These are phyloP conservation scores for Teunomyces barrocoloradensis DNA, from an alignment of 805 yeast species.

Conservation along the genomic window DNA sequence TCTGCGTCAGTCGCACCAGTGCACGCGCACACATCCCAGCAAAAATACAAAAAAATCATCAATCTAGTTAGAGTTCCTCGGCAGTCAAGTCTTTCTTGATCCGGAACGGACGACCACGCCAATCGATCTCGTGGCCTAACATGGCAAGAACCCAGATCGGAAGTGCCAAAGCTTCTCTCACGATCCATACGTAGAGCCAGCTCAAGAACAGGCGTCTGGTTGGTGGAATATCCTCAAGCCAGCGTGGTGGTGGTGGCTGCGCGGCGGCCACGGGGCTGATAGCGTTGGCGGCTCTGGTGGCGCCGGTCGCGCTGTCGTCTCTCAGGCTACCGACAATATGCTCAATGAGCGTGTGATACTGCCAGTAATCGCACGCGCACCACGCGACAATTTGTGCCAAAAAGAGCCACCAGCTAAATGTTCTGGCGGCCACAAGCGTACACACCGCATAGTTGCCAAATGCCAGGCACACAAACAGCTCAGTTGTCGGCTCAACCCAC, in stretches of 20 bases:
- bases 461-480: constrained; percentile 62
- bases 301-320: no score
- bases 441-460: constrained; percentile 64
- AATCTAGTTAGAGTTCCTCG: constrained; percentile 46
- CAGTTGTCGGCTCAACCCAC: constrained; percentile 82
- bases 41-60: neutral
- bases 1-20: neutral
- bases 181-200: constrained; percentile 52
- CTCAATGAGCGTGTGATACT: constrained; percentile 46
- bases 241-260: neutral
- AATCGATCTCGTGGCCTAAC: constrained; percentile 71
- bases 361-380: constrained; percentile 63
- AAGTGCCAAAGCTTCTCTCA: constrained; percentile 71
- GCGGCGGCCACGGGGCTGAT: no score
- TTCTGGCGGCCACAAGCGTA: constrained; percentile 34
- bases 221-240: constrained; percentile 15
- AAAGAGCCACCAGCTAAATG: constrained; percentile 39
- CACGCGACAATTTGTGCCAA: constrained; percentile 57
- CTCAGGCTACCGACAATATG: constrained; percentile 13
- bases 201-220: constrained; percentile 13
- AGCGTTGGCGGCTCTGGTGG: no score
- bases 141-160: constrained; percentile 85
- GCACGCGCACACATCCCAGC: no score
- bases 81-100: constrained; percentile 76
- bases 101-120: constrained; percentile 75